Evolutionary conservation across 1,284 basidiomycete genomes (phyloP).

Genomic region (Ustilago trichophora): DNA sequence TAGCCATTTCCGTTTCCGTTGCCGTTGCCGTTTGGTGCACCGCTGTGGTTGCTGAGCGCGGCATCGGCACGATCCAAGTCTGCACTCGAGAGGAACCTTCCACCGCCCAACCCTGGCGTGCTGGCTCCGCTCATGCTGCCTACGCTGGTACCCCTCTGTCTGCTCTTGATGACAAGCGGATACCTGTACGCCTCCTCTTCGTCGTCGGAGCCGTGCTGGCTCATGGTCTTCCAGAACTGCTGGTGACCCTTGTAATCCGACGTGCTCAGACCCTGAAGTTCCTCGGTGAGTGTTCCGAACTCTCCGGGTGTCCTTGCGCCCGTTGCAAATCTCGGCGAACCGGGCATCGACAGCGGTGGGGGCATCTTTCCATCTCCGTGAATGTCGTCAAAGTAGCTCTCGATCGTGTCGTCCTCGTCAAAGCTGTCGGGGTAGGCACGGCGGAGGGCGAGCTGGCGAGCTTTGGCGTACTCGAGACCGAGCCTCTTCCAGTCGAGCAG

Average conservation of each 20-base stretch:
- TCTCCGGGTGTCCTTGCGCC: conserved; percentile 60
- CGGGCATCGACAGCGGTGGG: conserved; percentile 81
- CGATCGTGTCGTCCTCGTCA: conserved; percentile 72
- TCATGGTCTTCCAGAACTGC: conserved; percentile 60
- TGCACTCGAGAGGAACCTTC: conserved; percentile 53
- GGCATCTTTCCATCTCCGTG: conserved; percentile 72
- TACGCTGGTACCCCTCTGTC: conserved; percentile 53
- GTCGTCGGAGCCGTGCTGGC: conserved; percentile 57
- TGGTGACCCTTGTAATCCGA: conserved; percentile 57
- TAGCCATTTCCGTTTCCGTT: too few species aligned
- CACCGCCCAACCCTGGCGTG: conserved; percentile 56
- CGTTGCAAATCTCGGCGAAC: conserved; percentile 74
- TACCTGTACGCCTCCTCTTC: conserved; percentile 57
- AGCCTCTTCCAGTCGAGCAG: conserved; percentile 98
- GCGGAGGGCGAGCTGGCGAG: conserved; percentile 87
- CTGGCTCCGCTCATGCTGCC: conserved; percentile 58
- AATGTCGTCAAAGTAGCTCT: conserved; percentile 71
- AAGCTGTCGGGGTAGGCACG: conserved; percentile 96
- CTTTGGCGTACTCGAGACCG: conserved; percentile 95
- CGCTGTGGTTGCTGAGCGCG: conserved; percentile 53
- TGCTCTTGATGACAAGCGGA: conserved; percentile 56
- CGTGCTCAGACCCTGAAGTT: conserved; percentile 59
- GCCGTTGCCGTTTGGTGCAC: conserved; percentile 25
- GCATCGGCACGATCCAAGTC: conserved; percentile 58
- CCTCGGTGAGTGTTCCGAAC: conserved; percentile 60